Conservation (phyloP, 2,329 filamentous ascomycete genomes). For the Grosmannia serpens region DNA sequence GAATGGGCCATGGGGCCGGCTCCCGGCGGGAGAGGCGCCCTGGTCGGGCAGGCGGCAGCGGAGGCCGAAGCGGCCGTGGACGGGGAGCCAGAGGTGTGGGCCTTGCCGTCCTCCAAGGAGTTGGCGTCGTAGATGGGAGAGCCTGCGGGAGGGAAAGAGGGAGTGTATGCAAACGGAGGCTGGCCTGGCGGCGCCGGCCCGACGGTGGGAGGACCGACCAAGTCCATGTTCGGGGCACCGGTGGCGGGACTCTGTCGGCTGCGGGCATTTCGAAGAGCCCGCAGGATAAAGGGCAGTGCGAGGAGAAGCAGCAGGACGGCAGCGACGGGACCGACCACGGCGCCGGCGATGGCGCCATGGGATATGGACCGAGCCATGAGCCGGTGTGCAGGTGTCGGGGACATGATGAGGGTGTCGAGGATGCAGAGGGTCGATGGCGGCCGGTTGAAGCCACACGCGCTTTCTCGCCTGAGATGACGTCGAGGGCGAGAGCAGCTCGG, state of each 20-base stretch:
- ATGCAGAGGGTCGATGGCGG: no score
- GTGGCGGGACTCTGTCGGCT: constrained; percentile 11
- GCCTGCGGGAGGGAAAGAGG: neutral
- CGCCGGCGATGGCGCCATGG: constrained; percentile 22
- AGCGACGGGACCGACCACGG: constrained; percentile 20
- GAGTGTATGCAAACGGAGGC: neutral
- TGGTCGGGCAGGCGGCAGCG: neutral
- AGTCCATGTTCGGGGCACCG: neutral
- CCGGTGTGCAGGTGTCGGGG: constrained; percentile 2
- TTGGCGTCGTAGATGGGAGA: constrained; percentile 4
- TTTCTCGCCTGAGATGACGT: neutral
- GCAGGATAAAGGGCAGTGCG: constrained; percentile 21
- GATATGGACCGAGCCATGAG: constrained; percentile 14
- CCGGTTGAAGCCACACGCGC: neutral
- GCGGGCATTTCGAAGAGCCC: constrained; percentile 15
- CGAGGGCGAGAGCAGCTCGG: neutral
- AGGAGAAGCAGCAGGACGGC: constrained; percentile 21
- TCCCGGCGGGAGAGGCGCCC: neutral
- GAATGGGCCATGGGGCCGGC: neutral
- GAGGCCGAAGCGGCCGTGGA: neutral
- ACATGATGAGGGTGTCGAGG: constrained; percentile 2
- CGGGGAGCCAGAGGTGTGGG: neutral
- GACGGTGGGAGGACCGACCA: neutral
- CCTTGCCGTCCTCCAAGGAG: constrained; percentile 10
- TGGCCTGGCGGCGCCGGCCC: neutral